Evolutionary conservation across 1,139 yeast species (phyloP).

Genomic region (Yamadazyma dushanensis): DNA sequence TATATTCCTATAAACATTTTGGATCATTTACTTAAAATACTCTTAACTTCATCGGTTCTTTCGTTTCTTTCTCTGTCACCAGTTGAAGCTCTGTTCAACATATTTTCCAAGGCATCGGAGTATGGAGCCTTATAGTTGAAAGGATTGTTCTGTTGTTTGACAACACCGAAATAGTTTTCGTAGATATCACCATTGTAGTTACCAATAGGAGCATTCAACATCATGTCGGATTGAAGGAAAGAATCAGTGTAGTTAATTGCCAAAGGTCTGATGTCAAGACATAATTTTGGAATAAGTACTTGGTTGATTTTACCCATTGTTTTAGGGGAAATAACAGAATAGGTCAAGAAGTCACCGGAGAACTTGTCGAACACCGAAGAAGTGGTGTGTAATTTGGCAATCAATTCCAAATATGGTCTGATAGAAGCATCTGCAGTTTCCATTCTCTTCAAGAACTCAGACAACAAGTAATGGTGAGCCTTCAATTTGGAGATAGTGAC

Average conservation of each 20-base stretch:
- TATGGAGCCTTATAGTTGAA: conserved; percentile 62
- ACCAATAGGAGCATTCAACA: conserved; percentile 86
- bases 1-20: conserved; percentile 20
- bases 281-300: conserved; percentile 42
- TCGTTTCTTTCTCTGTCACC: conserved; percentile 52
- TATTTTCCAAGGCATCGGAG: conserved; percentile 46
- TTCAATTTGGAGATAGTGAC: conserved; percentile 59
- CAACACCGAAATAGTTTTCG: conserved; percentile 64
- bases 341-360: conserved; percentile 75
- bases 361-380: conserved; percentile 70
- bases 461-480: conserved; percentile 56
- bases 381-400: conserved; percentile 58
- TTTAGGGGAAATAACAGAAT: conserved; percentile 50
- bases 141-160: conserved; percentile 54
- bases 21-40: conserved; percentile 25
- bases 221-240: conserved; percentile 81
- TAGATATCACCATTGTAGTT: conserved; percentile 83
- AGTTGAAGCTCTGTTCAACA: conserved; percentile 53
- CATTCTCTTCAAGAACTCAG: conserved; percentile 40
- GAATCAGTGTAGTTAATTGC: conserved; percentile 87
- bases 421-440: conserved; percentile 23
- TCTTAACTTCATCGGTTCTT: conserved; percentile 40
- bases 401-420: conserved; percentile 29
- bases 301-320: conserved; percentile 48
- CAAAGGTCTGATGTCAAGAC: conserved; percentile 60